Percentiles rank a stretch among this genome's conserved stretches.
These are phyloP conservation scores for Sonneratia alba DNA, from an alignment of 345 rosid species.

Conservation along the genomic window DNA sequence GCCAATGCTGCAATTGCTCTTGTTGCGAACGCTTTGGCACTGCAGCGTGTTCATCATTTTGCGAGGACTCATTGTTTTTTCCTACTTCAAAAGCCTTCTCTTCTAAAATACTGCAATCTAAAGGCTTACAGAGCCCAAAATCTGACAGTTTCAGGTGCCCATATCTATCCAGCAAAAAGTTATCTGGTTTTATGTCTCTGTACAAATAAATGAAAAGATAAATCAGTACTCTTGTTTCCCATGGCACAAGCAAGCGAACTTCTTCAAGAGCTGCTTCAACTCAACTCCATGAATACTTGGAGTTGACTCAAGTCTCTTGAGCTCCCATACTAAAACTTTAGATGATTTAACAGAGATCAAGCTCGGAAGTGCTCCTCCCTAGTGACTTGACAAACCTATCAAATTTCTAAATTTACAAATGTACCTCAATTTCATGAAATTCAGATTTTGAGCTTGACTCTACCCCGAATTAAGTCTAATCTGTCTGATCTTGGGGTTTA, in stretches of 20 bases:
- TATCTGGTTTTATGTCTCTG: conserved; percentile 31
- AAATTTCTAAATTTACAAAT: background rate
- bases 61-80: conserved; percentile 58
- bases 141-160: conserved; percentile 97
- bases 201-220: background rate
- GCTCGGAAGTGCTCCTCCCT: background rate
- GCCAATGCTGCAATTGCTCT: conserved; percentile 85
- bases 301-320: background rate
- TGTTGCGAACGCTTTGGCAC: conserved; percentile 66
- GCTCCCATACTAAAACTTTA: background rate
- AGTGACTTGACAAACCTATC: background rate
- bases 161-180: conserved; percentile 81
- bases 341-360: background rate
- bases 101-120: conserved; percentile 90
- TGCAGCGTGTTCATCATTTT: conserved; percentile 67
- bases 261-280: background rate
- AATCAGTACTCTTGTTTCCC: background rate
- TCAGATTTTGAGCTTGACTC: background rate
- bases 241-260: background rate
- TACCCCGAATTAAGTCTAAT: background rate
- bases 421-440: background rate
- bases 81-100: conserved; percentile 78
- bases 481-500: background rate
- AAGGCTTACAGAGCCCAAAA: conserved; percentile 93
- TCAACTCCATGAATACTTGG: background rate